Evolutionary conservation across 2,329 filamentous ascomycete genomes (phyloP), one percentile per base, ranked within the genome.

Genomic region (Paecilomyces variotii): DNA sequence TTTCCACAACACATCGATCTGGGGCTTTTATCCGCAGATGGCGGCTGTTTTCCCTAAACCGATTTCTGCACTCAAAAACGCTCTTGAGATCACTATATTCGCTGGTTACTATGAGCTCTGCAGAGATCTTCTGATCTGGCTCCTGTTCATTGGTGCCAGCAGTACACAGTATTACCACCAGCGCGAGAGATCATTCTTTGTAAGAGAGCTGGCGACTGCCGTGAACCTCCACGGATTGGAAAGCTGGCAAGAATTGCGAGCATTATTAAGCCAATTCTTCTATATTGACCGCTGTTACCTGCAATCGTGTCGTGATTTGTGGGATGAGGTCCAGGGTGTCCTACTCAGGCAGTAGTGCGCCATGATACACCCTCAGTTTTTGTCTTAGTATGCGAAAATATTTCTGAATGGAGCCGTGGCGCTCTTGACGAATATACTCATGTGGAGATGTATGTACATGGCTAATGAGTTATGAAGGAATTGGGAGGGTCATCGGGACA

Each of bases 1-100:
- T 1, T 75, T 73, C 67, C 73, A 75, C 64, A 75, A 75, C 64
- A 72, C 65, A 49, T 63, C 67, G 25, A 73, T 75, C 59, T 75
- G 73, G 73, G 68, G 66, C 54, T 75, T 75, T 57, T 75, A 74
- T 60, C 73, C 73, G 0, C 62, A 66, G 53, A 62, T 73, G 19
- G 72, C 61, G 1, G 70, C 71, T 1, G 63, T 75, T 0, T 70
- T 75, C 19, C 68, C 69, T 9, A 68, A 70, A 55, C 72, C 73
- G 0, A 68, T 75, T 26, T 60, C 67, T 26, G 68, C 66, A 2
- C 66, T 75, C 11, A 71, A 71, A 39, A 56, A 61, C 5, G 69
- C 72, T 2, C 65, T 75, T 2, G 70, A 69, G 57, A 63, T 59
- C 11, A 72, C 72, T 5, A 70, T 75, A 45, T 62, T 65, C 9